Conservation (phyloP, 108 stramenopile genomes). For the Nannochloropsis salina region DNA sequence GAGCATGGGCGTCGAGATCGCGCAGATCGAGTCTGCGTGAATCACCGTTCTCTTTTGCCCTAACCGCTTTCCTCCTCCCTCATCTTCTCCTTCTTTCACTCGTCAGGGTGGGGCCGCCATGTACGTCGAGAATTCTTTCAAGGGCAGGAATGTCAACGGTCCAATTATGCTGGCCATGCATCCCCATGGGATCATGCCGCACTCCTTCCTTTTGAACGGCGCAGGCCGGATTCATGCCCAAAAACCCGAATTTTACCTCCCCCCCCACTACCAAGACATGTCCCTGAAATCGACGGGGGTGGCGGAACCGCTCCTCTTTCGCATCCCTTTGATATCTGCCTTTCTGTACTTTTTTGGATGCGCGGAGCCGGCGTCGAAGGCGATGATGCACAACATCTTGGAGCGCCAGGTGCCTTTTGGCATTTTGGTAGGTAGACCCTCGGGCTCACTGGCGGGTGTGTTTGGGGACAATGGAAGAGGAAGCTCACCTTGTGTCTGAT, state of each 20-base stretch:
- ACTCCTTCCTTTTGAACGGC: constrained; percentile 6
- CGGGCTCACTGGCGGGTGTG: no score
- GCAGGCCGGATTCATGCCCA: constrained; percentile 2
- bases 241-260: background rate
- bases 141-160: background rate
- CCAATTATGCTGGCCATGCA: constrained; percentile 13
- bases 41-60: background rate
- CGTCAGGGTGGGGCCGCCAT: background rate
- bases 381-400: constrained; percentile 18
- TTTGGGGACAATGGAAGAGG: no score
- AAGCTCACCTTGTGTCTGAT: no score
- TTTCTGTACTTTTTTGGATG: background rate
- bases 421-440: background rate
- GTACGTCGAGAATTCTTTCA: constrained; percentile 15
- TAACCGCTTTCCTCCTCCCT: background rate
- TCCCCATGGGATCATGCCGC: constrained; percentile 1
- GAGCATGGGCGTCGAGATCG: no score
- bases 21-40: background rate
- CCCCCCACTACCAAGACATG: constrained; percentile 17
- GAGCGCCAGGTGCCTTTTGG: background rate
- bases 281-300: background rate
- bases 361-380: background rate
- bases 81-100: background rate
- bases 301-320: background rate
- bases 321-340: background rate